Percentiles rank a stretch among this genome's conserved stretches.
These are phyloP conservation scores for Exophiala aquamarina DNA, from an alignment of 2,329 filamentous ascomycete species.

Conservation along the genomic window DNA sequence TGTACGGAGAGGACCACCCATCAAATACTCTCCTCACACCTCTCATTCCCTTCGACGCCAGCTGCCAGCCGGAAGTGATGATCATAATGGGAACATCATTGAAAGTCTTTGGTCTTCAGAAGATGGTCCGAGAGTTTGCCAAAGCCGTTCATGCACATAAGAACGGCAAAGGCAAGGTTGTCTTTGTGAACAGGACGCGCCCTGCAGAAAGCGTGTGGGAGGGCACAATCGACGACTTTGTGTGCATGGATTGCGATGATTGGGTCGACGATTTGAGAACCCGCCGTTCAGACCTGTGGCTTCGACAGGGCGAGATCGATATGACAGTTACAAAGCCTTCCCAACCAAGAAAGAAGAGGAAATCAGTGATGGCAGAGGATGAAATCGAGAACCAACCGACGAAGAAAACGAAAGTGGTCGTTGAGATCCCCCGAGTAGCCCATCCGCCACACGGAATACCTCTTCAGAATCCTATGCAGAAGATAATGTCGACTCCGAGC, in stretches of 20 bases:
- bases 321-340: constrained; percentile 26
- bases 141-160: constrained; percentile 65
- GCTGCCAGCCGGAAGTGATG: constrained; percentile 64
- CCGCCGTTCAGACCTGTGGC: constrained; percentile 61
- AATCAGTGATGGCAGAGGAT: constrained; percentile 15
- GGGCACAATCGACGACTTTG: constrained; percentile 71
- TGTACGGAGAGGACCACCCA: constrained; percentile 74
- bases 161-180: constrained; percentile 60
- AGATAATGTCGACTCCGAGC: not conserved
- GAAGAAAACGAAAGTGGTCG: constrained; percentile 21
- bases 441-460: too few relatives aligned
- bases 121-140: constrained; percentile 69
- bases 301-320: constrained; percentile 31
- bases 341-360: constrained; percentile 25
- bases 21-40: constrained; percentile 66
- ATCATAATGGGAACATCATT: constrained; percentile 71
- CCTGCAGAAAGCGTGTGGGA: constrained; percentile 71
- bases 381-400: constrained; percentile 9
- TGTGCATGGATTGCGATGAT: constrained; percentile 72
- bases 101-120: constrained; percentile 69
- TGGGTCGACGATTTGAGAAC: constrained; percentile 66
- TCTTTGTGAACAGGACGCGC: constrained; percentile 73
- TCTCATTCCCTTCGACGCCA: constrained; percentile 67
- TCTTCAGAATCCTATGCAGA: too few relatives aligned
- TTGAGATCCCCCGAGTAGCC: constrained; percentile 8